Evolutionary conservation across 345 rosid species (phyloP).

Genomic region (Punica granatum): DNA sequence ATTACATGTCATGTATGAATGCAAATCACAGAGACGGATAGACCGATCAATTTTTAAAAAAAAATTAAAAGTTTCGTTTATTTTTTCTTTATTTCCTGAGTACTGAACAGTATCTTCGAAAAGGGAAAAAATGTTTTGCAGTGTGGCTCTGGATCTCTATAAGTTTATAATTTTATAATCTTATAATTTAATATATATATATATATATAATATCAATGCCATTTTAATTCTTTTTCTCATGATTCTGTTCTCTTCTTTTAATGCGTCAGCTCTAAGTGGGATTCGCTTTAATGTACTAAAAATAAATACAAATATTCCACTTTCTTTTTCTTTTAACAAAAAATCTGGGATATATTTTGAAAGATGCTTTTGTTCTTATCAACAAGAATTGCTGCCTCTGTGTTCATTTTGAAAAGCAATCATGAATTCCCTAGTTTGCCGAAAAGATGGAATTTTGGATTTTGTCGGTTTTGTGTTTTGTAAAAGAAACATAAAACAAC

Average conservation of each 20-base stretch:
- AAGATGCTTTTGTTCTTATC: background rate
- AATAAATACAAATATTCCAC: background rate
- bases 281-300: slow-evolving; percentile 3
- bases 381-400: background rate
- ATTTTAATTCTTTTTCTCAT: slow-evolving; percentile 21
- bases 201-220: slow-evolving; percentile 15
- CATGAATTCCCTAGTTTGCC: background rate
- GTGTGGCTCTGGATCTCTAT: background rate
- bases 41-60: no score
- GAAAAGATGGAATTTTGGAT: background rate
- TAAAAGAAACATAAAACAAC: background rate
- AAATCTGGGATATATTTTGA: background rate
- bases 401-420: background rate
- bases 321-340: background rate
- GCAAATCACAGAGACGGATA: no score
- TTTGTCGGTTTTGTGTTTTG: background rate
- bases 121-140: slow-evolving; percentile 12
- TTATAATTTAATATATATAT: slow-evolving; percentile 11
- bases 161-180: background rate
- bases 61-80: background rate
- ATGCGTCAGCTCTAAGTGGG: slow-evolving; percentile 13
- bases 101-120: slow-evolving; percentile 1
- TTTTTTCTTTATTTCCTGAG: background rate
- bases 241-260: slow-evolving; percentile 51
- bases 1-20: no score